These are phyloP conservation scores for Centrapalus pauciflorus DNA, from an alignment of 129 eudicot genomes.

Conservation along the genomic window DNA sequence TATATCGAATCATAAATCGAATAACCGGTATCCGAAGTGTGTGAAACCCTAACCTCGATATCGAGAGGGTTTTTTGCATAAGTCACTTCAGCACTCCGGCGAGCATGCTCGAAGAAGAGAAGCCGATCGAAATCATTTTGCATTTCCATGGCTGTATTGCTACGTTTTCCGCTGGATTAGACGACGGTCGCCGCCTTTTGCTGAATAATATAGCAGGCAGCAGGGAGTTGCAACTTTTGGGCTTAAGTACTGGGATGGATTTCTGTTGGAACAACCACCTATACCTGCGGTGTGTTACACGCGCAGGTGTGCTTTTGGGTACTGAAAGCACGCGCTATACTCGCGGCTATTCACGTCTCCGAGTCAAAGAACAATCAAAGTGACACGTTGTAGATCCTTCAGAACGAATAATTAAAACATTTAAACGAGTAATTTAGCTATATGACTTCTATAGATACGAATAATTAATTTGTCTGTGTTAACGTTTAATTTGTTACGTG, in stretches of 20 bases:
- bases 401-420: too few relatives aligned
- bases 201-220: neutral
- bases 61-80: conserved; percentile 68
- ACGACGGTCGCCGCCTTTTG: neutral
- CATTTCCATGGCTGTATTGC: conserved; percentile 41
- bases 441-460: too few relatives aligned
- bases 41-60: conserved; percentile 42
- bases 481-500: too few relatives aligned
- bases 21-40: neutral
- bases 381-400: neutral
- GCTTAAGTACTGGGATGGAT: neutral
- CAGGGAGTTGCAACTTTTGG: neutral
- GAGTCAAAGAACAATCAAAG: neutral
- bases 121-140: conserved; percentile 73
- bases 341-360: neutral
- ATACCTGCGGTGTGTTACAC: neutral
- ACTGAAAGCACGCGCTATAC: neutral
- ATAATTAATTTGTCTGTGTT: too few relatives aligned
- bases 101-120: conserved; percentile 85
- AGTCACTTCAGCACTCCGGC: conserved; percentile 64
- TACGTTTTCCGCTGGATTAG: neutral
- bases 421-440: too few relatives aligned
- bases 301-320: neutral
- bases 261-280: neutral
- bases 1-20: neutral